phyloP scores from a whole-genome alignment of 768 basidiomycete species.

The Chiua virens region DNA sequence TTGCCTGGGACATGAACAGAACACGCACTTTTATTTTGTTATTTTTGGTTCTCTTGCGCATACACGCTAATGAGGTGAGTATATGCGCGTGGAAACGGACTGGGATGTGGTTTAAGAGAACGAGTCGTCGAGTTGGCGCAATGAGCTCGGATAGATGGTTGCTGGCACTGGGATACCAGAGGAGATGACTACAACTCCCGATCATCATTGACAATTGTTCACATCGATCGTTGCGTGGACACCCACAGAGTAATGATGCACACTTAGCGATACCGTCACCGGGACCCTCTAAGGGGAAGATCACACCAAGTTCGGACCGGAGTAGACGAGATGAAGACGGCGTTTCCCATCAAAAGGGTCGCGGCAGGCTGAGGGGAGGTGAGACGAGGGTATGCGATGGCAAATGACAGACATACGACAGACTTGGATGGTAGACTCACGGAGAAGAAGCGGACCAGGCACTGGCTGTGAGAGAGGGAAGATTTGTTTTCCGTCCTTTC shows the following conservation, averaged over 20 bases:
- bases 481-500: constrained; percentile 17
- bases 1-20: too few species aligned
- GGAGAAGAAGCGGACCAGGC: neutral
- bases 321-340: neutral
- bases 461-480: constrained; percentile 5
- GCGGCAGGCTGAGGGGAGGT: constrained; percentile 3
- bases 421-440: neutral
- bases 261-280: constrained; percentile 9
- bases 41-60: neutral
- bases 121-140: too few species aligned
- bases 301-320: constrained; percentile 8
- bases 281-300: constrained; percentile 1
- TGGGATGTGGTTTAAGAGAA: too few species aligned
- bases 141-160: too few species aligned
- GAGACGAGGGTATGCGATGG: neutral
- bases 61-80: too few species aligned
- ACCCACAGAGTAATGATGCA: neutral
- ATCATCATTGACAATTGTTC: constrained; percentile 7
- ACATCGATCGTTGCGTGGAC: constrained; percentile 11
- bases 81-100: too few species aligned
- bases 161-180: too few species aligned
- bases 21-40: neutral
- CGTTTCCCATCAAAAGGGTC: constrained; percentile 23
- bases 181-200: neutral
- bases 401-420: too few species aligned